These are phyloP conservation scores for Paraphoma sp. DNA, from an alignment of 2,329 filamentous ascomycete genomes.

Conservation along the genomic window DNA sequence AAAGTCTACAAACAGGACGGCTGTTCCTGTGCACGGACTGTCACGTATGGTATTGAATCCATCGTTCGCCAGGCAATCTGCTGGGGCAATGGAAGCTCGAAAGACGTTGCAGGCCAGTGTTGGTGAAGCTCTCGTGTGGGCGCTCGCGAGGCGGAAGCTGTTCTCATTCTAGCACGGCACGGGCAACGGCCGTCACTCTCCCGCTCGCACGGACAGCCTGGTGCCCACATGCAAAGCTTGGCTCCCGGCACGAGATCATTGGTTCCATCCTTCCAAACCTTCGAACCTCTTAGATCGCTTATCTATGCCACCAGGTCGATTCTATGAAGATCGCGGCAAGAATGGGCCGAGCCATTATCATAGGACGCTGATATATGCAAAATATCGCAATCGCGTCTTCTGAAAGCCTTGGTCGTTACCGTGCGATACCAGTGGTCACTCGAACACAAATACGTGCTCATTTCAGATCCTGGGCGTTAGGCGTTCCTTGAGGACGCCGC, in stretches of 20 bases:
- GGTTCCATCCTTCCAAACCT: background rate
- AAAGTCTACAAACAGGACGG: background rate
- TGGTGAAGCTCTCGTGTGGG: background rate
- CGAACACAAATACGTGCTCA: background rate
- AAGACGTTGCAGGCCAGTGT: background rate
- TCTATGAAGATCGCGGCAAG: background rate
- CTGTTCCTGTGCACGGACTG: background rate
- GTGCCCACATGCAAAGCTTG: background rate
- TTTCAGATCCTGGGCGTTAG: constrained; percentile 2
- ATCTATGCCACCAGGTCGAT: background rate
- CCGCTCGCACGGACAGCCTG: constrained; percentile 1
- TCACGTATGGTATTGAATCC: too few species aligned
- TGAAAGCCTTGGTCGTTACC: background rate
- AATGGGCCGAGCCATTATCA: background rate
- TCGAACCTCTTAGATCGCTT: background rate
- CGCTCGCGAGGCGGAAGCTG: constrained; percentile 1
- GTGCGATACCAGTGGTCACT: background rate
- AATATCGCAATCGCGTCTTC: background rate
- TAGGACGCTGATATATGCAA: background rate
- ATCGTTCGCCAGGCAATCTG: too few species aligned
- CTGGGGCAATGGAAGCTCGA: background rate
- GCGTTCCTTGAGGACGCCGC: background rate
- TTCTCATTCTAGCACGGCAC: constrained; percentile 1
- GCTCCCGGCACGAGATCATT: background rate
- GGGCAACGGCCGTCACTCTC: constrained; percentile 8